These are phyloP conservation scores for Macrocybe gigantea DNA, from an alignment of 768 basidiomycete species.

Conservation along the genomic window DNA sequence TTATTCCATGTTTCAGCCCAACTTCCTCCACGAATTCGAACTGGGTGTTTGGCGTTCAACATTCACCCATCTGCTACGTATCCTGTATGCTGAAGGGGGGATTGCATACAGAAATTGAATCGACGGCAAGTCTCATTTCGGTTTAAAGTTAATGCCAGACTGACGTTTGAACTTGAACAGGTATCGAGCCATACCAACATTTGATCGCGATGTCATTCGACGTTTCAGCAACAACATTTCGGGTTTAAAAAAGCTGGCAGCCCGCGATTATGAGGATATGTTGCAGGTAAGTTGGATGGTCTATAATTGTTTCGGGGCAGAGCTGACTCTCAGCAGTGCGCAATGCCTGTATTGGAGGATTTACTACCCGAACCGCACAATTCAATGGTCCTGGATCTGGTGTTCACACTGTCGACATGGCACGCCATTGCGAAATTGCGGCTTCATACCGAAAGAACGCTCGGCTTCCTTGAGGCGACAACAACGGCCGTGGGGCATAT, in stretches of 20 bases:
- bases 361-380: slow-evolving; percentile 25
- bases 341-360: slow-evolving; percentile 28
- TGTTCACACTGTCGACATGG: slow-evolving; percentile 28
- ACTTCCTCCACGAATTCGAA: slow-evolving; percentile 31
- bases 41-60: slow-evolving; percentile 27
- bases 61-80: slow-evolving; percentile 24
- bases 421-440: slow-evolving; percentile 29
- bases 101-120: background rate
- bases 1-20: slow-evolving; percentile 16
- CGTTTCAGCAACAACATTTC: slow-evolving; percentile 18
- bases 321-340: slow-evolving; percentile 16
- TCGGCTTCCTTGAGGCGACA: slow-evolving; percentile 15
- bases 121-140: background rate
- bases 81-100: slow-evolving; percentile 11
- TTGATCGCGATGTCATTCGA: slow-evolving; percentile 15
- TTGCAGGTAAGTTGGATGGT: slow-evolving; percentile 10
- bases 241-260: slow-evolving; percentile 20
- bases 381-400: slow-evolving; percentile 15
- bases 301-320: background rate
- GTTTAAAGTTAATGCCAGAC: background rate
- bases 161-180: background rate
- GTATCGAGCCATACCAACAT: slow-evolving; percentile 8
- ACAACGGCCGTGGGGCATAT: slow-evolving; percentile 21
- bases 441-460: slow-evolving; percentile 28
- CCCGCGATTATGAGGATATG: slow-evolving; percentile 25